A percentile compares a stretch with the other conserved stretches of the same genome.
Conservation (phyloP, 169 alveolate species). For the Miamiensis avidus region DNA sequence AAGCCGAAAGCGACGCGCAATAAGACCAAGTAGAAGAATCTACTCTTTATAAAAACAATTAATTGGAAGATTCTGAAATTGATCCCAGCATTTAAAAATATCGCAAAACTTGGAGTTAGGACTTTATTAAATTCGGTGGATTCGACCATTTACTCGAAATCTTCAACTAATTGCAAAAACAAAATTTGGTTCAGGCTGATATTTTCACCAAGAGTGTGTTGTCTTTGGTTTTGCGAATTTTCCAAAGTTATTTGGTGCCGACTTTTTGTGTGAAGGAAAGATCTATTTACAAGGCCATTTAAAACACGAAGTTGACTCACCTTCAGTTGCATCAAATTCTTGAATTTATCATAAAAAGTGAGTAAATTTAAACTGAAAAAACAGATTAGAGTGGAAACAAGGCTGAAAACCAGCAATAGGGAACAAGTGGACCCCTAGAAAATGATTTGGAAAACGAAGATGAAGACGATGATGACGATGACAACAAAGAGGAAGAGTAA, state of each 20-base stretch:
- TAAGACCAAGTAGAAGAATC: constrained; percentile 20
- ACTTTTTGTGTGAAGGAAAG: constrained; percentile 60
- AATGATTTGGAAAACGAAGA: neutral
- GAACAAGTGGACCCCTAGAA: neutral
- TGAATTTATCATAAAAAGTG: too few species aligned
- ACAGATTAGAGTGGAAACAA: constrained; percentile 24
- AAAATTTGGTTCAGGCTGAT: constrained; percentile 3
- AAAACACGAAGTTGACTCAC: constrained; percentile 8
- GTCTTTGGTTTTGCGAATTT: constrained; percentile 55
- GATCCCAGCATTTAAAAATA: neutral
- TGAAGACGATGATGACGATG: neutral
- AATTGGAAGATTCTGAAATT: neutral
- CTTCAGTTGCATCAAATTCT: too few species aligned
- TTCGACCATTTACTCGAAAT: constrained; percentile 47
- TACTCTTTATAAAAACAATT: constrained; percentile 5
- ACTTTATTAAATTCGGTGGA: constrained; percentile 71
- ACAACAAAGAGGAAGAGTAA: neutral
- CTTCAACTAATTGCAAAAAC: constrained; percentile 34
- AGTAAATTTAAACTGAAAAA: constrained; percentile 17
- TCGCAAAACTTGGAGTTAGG: constrained; percentile 51
- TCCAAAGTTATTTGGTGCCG: constrained; percentile 61
- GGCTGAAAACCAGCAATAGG: constrained; percentile 24
- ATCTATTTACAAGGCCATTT: constrained; percentile 42
- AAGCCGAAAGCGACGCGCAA: neutral
- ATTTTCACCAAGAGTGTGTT: constrained; percentile 62